Conservation (phyloP, 179 eudicot species). For the Spinacia oleracea region DNA sequence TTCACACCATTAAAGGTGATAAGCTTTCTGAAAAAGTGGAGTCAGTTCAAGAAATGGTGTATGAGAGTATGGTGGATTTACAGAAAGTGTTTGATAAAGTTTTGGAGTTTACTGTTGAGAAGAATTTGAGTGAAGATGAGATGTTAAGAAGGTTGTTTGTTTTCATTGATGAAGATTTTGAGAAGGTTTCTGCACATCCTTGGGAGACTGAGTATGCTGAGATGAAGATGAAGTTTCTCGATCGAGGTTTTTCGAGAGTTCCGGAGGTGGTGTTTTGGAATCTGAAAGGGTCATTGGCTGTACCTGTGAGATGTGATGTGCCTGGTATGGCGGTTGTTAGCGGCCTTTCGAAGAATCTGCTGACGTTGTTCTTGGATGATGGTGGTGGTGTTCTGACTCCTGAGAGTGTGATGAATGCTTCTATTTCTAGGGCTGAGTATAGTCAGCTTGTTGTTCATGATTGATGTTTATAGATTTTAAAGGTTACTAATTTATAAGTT, state of each 20-base stretch:
- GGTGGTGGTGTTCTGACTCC: slow-evolving; percentile 27
- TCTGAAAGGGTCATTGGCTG: not conserved
- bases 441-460: slow-evolving; percentile 27
- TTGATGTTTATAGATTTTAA: not conserved
- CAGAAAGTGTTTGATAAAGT: slow-evolving; percentile 15
- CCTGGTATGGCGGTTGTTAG: slow-evolving; percentile 29
- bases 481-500: not conserved
- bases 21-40: slow-evolving; percentile 6
- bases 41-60: not conserved
- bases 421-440: slow-evolving; percentile 29
- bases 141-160: slow-evolving; percentile 27
- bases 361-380: slow-evolving; percentile 31
- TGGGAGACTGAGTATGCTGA: slow-evolving; percentile 14
- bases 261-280: slow-evolving; percentile 24
- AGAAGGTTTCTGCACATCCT: not conserved
- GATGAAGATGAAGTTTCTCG: slow-evolving; percentile 15
- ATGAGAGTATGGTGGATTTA: not conserved
- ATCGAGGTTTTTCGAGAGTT: not conserved
- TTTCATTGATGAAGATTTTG: slow-evolving; percentile 15
- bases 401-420: slow-evolving; percentile 16
- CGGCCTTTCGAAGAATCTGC: slow-evolving; percentile 34
- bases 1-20: slow-evolving; percentile 10
- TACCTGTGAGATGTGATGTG: slow-evolving; percentile 16
- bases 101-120: slow-evolving; percentile 3
- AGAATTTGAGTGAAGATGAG: slow-evolving; percentile 13